Evolutionary conservation across 179 eudicot species (phyloP).

Genomic region (Beta corolliflora): DNA sequence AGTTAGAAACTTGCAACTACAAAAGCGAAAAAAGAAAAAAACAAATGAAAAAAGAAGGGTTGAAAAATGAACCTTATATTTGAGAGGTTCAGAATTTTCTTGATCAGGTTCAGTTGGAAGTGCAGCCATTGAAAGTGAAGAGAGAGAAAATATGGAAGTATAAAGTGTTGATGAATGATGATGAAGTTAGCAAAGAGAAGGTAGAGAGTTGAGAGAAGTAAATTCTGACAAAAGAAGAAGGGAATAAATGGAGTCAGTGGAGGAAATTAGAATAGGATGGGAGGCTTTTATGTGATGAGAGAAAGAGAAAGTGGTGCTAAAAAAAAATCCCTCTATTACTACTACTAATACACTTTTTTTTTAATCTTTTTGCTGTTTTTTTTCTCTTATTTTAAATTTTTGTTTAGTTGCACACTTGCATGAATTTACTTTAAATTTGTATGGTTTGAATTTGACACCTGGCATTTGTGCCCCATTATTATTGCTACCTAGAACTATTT

Average conservation of each 20-base stretch:
- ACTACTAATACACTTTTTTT: too few relatives aligned
- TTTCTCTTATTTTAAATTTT: background rate
- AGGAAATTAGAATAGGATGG: background rate
- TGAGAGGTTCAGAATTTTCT: conserved; percentile 36
- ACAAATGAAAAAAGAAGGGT: background rate
- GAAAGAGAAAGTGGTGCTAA: background rate
- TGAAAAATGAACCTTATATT: conserved; percentile 26
- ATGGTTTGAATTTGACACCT: conserved; percentile 1
- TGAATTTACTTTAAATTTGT: background rate
- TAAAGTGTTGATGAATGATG: background rate
- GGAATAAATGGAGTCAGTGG: conserved; percentile 24
- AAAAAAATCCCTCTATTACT: too few relatives aligned
- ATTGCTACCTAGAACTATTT: background rate
- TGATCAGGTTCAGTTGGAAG: conserved; percentile 21
- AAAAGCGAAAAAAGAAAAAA: background rate
- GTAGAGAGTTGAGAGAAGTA: background rate
- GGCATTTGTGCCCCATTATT: background rate
- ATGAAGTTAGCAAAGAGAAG: background rate
- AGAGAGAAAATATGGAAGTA: background rate
- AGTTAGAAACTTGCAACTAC: background rate
- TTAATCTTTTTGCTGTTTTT: too few relatives aligned
- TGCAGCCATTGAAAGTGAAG: conserved; percentile 18
- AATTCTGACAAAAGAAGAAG: conserved; percentile 20
- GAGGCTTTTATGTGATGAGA: conserved; percentile 9
- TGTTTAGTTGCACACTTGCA: background rate